Evolutionary conservation across 495 filamentous ascomycete genomes (phyloP).

Genomic region (Penicillium soppii): DNA sequence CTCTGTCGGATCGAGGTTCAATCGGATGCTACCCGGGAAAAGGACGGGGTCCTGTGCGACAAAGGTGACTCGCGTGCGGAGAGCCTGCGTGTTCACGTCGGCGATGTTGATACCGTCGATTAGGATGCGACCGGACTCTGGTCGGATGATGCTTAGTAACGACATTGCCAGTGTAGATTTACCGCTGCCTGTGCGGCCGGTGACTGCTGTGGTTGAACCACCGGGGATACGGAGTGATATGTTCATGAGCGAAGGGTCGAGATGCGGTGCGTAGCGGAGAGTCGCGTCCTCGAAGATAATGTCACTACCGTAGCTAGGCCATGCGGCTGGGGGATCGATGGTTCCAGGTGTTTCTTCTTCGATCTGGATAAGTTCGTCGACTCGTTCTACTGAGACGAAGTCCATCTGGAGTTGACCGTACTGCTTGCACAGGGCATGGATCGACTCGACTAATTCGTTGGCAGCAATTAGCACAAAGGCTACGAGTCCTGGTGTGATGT

Average conservation of each 20-base stretch:
- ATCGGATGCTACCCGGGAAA: slow-evolving; percentile 59
- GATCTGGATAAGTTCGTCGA: slow-evolving; percentile 73
- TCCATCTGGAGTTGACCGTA: slow-evolving; percentile 88
- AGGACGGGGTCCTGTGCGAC: slow-evolving; percentile 65
- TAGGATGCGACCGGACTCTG: slow-evolving; percentile 53
- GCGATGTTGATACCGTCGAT: slow-evolving; percentile 62
- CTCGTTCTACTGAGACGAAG: slow-evolving; percentile 81
- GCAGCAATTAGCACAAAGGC: slow-evolving; percentile 64
- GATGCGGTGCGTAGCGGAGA: slow-evolving; percentile 71
- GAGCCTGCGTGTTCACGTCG: slow-evolving; percentile 56
- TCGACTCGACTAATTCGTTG: slow-evolving; percentile 57
- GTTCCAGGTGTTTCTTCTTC: slow-evolving; percentile 69
- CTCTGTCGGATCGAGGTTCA: slow-evolving; percentile 54
- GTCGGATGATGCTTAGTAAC: slow-evolving; percentile 56
- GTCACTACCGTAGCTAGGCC: slow-evolving; percentile 67
- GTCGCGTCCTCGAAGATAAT: slow-evolving; percentile 76
- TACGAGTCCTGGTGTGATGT: slow-evolving; percentile 67
- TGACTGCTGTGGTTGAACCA: slow-evolving; percentile 65
- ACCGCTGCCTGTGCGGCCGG: slow-evolving; percentile 64
- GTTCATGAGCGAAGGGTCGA: slow-evolving; percentile 64
- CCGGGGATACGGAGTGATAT: slow-evolving; percentile 69
- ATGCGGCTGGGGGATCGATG: slow-evolving; percentile 66
- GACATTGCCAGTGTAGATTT: slow-evolving; percentile 68
- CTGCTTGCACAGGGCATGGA: slow-evolving; percentile 67
- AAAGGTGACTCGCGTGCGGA: slow-evolving; percentile 60